These are phyloP conservation scores for Pterocarpus santalinus DNA, from an alignment of 306 rosid genomes.

Conservation along the genomic window DNA sequence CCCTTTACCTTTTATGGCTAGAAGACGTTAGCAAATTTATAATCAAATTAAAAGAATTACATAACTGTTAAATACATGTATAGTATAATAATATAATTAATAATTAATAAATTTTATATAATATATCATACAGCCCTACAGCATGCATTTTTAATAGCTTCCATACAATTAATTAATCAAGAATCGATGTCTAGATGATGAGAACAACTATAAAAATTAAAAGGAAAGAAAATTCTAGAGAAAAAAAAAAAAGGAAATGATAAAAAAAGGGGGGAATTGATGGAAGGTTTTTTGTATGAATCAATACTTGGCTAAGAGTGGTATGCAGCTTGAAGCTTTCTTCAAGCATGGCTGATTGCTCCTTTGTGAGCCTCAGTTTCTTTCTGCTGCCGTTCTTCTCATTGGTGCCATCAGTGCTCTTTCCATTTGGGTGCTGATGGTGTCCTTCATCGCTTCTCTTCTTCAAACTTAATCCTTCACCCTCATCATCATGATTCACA, in stretches of 20 bases:
- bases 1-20: neutral
- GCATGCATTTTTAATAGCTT: constrained; percentile 23
- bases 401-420: constrained; percentile 33
- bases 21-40: neutral
- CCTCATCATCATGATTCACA: constrained; percentile 18
- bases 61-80: neutral
- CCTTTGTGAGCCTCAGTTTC: constrained; percentile 82
- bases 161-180: constrained; percentile 1
- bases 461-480: constrained; percentile 33
- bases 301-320: constrained; percentile 65
- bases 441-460: constrained; percentile 13
- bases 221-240: neutral
- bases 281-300: neutral
- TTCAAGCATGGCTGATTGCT: constrained; percentile 73
- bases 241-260: neutral
- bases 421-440: constrained; percentile 6
- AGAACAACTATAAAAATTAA: neutral
- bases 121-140: neutral
- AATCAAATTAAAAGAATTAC: neutral
- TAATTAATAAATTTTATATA: neutral
- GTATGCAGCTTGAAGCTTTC: constrained; percentile 68
- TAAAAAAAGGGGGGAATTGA: neutral
- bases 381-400: constrained; percentile 49
- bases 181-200: neutral
- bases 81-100: neutral